Evolutionary conservation across 2,329 filamentous ascomycete genomes (phyloP).

Genomic region (Aspergillus vadensis): DNA sequence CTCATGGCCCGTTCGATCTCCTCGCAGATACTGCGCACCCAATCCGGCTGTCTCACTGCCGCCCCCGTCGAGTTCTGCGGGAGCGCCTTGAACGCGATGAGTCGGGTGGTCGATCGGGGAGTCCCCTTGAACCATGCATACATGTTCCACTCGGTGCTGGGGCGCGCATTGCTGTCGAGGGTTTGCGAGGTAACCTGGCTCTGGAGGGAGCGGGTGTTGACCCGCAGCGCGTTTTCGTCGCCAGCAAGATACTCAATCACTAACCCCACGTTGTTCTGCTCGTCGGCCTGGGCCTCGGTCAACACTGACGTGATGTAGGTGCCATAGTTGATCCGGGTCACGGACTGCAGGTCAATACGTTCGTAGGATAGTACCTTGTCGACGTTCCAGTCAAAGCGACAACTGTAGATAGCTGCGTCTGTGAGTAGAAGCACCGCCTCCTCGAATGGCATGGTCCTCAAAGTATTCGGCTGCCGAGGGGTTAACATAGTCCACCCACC

Average conservation of each 20-base stretch:
- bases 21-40: conserved; percentile 66
- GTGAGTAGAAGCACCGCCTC: conserved; percentile 88
- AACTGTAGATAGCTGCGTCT: conserved; percentile 80
- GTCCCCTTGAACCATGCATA: conserved; percentile 44
- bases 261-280: conserved; percentile 79
- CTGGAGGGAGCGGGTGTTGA: conserved; percentile 79
- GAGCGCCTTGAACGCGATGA: conserved; percentile 48
- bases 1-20: conserved; percentile 73
- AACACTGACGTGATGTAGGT: conserved; percentile 90
- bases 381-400: conserved; percentile 89
- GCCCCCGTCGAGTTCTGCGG: conserved; percentile 27
- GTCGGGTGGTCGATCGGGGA: conserved; percentile 34
- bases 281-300: conserved; percentile 73
- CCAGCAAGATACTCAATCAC: conserved; percentile 75
- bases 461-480: conserved; percentile 69
- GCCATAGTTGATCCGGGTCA: conserved; percentile 73
- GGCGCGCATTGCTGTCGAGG: conserved; percentile 29
- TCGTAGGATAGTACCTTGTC: conserved; percentile 95
- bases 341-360: conserved; percentile 73
- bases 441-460: conserved; percentile 74
- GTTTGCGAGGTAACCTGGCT: conserved; percentile 54
- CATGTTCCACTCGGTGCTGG: conserved; percentile 43
- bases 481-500: conserved; percentile 87
- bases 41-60: conserved; percentile 52
- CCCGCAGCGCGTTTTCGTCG: conserved; percentile 69